Percentiles rank a stretch among this genome's conserved stretches.
Conservation (phyloP, 352 stramenopile genomes). For the Phytopythium kandeliae region DNA sequence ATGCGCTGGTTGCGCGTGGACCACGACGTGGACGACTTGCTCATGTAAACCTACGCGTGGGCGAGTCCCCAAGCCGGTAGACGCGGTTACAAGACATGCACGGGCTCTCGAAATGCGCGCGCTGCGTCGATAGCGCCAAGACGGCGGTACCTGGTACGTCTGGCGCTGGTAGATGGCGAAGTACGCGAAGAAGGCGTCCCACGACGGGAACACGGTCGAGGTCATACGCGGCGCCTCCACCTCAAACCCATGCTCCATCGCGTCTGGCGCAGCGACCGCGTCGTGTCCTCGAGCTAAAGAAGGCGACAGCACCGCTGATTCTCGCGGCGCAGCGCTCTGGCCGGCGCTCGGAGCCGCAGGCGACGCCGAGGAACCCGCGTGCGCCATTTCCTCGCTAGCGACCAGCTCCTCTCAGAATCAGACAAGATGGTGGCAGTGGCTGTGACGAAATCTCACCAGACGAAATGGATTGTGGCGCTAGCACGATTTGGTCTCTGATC, state of each 20-base stretch:
- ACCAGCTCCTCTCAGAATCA: background rate
- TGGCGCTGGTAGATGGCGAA: slow-evolving; percentile 15
- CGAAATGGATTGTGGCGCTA: background rate
- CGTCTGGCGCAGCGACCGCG: background rate
- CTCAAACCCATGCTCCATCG: background rate
- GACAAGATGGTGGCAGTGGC: background rate
- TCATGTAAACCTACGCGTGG: slow-evolving; percentile 5
- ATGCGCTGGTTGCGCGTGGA: slow-evolving; percentile 13
- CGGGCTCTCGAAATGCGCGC: too few species aligned
- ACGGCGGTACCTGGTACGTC: slow-evolving; percentile 9
- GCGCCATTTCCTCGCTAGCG: background rate
- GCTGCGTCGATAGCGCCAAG: too few species aligned
- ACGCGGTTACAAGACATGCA: background rate
- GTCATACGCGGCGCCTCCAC: slow-evolving; percentile 11
- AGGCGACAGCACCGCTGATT: background rate
- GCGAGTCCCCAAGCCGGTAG: background rate
- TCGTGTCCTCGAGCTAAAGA: background rate
- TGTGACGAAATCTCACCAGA: background rate
- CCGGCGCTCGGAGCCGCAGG: background rate
- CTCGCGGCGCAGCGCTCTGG: background rate
- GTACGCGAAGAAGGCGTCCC: slow-evolving; percentile 11
- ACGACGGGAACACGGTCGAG: slow-evolving; percentile 8
- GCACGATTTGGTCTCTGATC: background rate
- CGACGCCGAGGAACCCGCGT: background rate
- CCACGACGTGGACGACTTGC: slow-evolving; percentile 15